These are phyloP conservation scores for Striga asiatica DNA, from an alignment of 257 asterid genomes.

Conservation along the genomic window DNA sequence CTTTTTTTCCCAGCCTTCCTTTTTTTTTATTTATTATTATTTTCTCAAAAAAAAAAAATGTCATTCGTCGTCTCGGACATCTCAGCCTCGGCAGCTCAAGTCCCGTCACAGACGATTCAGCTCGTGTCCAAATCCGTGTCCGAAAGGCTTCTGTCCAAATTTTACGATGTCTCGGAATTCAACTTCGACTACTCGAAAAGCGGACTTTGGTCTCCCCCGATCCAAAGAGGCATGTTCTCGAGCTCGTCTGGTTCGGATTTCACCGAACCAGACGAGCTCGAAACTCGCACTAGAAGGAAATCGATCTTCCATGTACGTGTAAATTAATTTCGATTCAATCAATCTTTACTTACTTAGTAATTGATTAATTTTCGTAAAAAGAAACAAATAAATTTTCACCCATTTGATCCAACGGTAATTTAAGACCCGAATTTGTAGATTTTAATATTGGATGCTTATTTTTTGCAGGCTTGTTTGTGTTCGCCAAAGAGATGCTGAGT, in stretches of 20 bases:
- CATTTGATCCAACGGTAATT: too few species aligned
- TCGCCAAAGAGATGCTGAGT: slow-evolving; percentile 56
- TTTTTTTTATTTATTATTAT: slow-evolving; percentile 7
- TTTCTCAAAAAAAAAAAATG: not conserved
- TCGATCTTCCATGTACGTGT: slow-evolving; percentile 46
- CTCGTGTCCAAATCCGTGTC: slow-evolving; percentile 68
- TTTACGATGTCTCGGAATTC: slow-evolving; percentile 59
- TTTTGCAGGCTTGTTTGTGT: slow-evolving; percentile 66
- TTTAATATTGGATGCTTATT: not conserved
- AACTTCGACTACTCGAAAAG: slow-evolving; percentile 60
- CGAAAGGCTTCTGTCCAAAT: slow-evolving; percentile 46
- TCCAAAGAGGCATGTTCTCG: slow-evolving; percentile 47
- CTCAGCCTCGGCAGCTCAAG: slow-evolving; percentile 23
- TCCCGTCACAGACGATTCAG: slow-evolving; percentile 34
- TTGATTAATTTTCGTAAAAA: too few species aligned
- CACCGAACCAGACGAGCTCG: slow-evolving; percentile 34
- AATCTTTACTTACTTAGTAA: too few species aligned
- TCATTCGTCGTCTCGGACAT: slow-evolving; percentile 41
- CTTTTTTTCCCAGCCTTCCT: not conserved
- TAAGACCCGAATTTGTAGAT: too few species aligned
- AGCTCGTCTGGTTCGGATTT: slow-evolving; percentile 43
- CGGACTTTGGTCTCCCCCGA: slow-evolving; percentile 80
- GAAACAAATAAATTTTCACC: too few species aligned
- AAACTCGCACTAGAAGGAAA: too few species aligned
- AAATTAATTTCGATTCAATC: too few species aligned